phyloP scores from a whole-genome alignment of 2,329 filamentous ascomycete genomes.

The Monilinia fructicola region DNA sequence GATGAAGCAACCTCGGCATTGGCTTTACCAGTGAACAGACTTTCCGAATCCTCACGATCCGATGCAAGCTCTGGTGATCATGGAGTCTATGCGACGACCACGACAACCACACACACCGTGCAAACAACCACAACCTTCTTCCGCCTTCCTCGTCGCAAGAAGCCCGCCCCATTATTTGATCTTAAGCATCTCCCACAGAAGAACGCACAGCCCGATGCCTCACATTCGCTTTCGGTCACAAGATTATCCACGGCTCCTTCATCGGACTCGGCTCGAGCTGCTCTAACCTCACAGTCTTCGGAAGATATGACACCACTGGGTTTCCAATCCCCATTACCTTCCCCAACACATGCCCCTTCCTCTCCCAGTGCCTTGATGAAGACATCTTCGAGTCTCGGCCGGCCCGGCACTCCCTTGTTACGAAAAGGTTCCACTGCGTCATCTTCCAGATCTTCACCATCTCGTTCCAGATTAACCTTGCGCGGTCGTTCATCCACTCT shows the following conservation, averaged over 20 bases:
- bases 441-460: slow-evolving; percentile 65
- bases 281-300: slow-evolving; percentile 41
- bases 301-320: slow-evolving; percentile 32
- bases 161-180: slow-evolving; percentile 77
- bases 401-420: slow-evolving; percentile 47
- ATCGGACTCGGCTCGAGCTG: slow-evolving; percentile 38
- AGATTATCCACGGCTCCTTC: slow-evolving; percentile 48
- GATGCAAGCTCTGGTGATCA: slow-evolving; percentile 77
- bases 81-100: slow-evolving; percentile 56
- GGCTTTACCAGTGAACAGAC: slow-evolving; percentile 61
- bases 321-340: slow-evolving; percentile 36
- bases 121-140: slow-evolving; percentile 74
- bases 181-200: slow-evolving; percentile 86
- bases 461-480: slow-evolving; percentile 57
- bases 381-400: slow-evolving; percentile 39
- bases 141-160: slow-evolving; percentile 73
- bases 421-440: slow-evolving; percentile 63
- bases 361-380: slow-evolving; percentile 32
- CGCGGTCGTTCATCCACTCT: slow-evolving; percentile 86
- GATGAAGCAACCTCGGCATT: slow-evolving; percentile 62
- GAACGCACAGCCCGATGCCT: slow-evolving; percentile 46
- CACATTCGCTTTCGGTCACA: slow-evolving; percentile 42
- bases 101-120: slow-evolving; percentile 62
- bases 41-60: slow-evolving; percentile 87
- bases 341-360: slow-evolving; percentile 28